Evolutionary conservation across 768 basidiomycete genomes (phyloP), one percentile per base, ranked within the genome.

Genomic region (Leucocoprinus sp.): DNA sequence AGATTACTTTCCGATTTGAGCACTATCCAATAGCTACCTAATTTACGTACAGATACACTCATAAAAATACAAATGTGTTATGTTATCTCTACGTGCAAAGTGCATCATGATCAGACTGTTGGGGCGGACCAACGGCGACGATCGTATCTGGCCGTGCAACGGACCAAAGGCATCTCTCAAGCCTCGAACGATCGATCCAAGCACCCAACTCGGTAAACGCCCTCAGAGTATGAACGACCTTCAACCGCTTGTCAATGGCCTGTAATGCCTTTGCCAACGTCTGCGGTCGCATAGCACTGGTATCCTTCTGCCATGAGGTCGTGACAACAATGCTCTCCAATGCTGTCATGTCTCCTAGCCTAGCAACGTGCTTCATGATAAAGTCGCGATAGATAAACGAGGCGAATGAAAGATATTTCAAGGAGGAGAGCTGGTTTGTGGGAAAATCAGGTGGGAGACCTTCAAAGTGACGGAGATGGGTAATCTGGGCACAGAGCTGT

Each of bases 361-460:
- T 40, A 17, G 37, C 24, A 1, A 40, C n/a, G 27, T 47, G 45
- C 15, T 31, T 47, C 29, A 28, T 4, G 22, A 47, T 29, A 24
- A 39, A 51, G 17, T 48, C 52, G 1, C 54, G 52, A 11, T 42
- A 49, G 18, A 49, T 49, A 37, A 38, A 37, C 8, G 42, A 47
- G 22, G 45, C 45, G 38, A 47, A 42, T 2, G 48, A 49, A 24
- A 49, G 21, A 8, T 49, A 37, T 14, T 49, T 42, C 26, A 49
- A 37, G 6, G 48, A 49, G n/a, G 24, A 37, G 41, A 49, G 42
- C 18, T 43, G 37, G n/a, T 42, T 49, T 24, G 26, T 18, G 23
- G 48, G 48, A 15, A 49, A 49, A 27, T 49, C 48, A 8, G 41
- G 48, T 12, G 41, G 41, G 21, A 49, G 41, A 19, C 35, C 41